phyloP scores from a whole-genome alignment of 805 yeast species.

The Hanseniaspora singularis region DNA sequence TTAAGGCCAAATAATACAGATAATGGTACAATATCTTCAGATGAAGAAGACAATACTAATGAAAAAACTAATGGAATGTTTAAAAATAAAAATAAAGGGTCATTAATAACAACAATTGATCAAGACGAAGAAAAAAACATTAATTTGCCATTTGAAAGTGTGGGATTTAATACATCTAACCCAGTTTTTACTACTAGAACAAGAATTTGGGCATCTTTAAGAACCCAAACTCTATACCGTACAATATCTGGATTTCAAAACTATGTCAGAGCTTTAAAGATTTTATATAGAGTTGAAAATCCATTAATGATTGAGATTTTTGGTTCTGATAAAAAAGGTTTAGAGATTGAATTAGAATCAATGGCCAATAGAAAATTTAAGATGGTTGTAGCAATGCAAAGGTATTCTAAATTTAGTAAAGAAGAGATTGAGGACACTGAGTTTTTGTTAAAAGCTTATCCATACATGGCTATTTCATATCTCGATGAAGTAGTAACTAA shows the following conservation, averaged over 20 bases:
- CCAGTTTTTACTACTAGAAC: slow-evolving; percentile 58
- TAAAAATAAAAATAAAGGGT: no score
- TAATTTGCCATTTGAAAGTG: slow-evolving; percentile 57
- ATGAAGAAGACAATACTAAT: slow-evolving; percentile 11
- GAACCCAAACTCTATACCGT: slow-evolving; percentile 73
- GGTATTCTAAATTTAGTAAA: slow-evolving; percentile 50
- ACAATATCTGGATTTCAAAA: slow-evolving; percentile 78
- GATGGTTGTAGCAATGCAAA: slow-evolving; percentile 78
- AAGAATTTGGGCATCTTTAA: slow-evolving; percentile 73
- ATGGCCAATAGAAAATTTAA: slow-evolving; percentile 73
- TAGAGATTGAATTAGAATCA: slow-evolving; percentile 53
- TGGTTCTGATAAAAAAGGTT: slow-evolving; percentile 39
- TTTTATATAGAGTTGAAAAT: slow-evolving; percentile 56
- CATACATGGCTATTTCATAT: slow-evolving; percentile 47
- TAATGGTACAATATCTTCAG: slow-evolving; percentile 13
- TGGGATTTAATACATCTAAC: slow-evolving; percentile 59
- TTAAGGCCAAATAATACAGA: slow-evolving; percentile 19
- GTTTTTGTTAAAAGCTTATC: slow-evolving; percentile 58
- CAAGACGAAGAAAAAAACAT: slow-evolving; percentile 34
- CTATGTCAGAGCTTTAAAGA: slow-evolving; percentile 58
- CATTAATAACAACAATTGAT: slow-evolving; percentile 19
- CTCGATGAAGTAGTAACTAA: slow-evolving; percentile 32
- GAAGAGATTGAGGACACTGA: slow-evolving; percentile 60
- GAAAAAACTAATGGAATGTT: slow-evolving; percentile 5
- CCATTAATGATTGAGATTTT: slow-evolving; percentile 39